phyloP scores from a whole-genome alignment of 805 yeast species.

The Grigorovia humatica region DNA sequence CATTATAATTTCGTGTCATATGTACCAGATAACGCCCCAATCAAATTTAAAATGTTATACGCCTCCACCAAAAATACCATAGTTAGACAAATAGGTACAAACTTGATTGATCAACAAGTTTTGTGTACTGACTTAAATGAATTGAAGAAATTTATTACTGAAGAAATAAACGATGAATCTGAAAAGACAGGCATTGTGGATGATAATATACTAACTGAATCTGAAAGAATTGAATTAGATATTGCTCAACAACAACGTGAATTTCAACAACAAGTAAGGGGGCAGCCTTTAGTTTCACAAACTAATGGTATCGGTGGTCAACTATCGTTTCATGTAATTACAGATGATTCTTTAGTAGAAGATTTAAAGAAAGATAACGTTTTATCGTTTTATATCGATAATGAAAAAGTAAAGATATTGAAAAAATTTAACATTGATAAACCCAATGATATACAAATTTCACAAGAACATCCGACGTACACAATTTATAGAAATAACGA shows the following conservation, averaged over 20 bases:
- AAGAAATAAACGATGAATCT: background rate
- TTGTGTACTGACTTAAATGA: constrained; percentile 29
- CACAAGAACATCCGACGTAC: constrained; percentile 44
- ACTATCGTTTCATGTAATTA: constrained; percentile 18
- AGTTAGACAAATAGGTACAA: constrained; percentile 60
- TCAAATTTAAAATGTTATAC: constrained; percentile 81
- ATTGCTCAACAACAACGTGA: constrained; percentile 23
- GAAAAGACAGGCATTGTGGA: constrained; percentile 7
- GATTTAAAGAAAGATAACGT: constrained; percentile 33
- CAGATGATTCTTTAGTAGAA: constrained; percentile 9
- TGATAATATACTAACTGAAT: constrained; percentile 15
- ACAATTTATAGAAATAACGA: constrained; percentile 39
- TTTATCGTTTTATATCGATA: constrained; percentile 43
- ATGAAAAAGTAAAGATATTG: constrained; percentile 39
- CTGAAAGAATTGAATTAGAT: constrained; percentile 18
- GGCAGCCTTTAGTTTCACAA: constrained; percentile 22
- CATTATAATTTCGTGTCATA: constrained; percentile 56
- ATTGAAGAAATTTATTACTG: constrained; percentile 11
- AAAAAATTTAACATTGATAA: constrained; percentile 15
- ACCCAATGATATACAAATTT: constrained; percentile 30
- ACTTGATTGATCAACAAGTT: constrained; percentile 27
- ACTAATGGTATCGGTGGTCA: constrained; percentile 19
- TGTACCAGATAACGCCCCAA: constrained; percentile 79
- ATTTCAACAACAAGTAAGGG: constrained; percentile 12
- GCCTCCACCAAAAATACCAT: constrained; percentile 82